Evolutionary conservation across 2,329 filamentous ascomycete genomes (phyloP).

Genomic region (Fonsecaea erecta): DNA sequence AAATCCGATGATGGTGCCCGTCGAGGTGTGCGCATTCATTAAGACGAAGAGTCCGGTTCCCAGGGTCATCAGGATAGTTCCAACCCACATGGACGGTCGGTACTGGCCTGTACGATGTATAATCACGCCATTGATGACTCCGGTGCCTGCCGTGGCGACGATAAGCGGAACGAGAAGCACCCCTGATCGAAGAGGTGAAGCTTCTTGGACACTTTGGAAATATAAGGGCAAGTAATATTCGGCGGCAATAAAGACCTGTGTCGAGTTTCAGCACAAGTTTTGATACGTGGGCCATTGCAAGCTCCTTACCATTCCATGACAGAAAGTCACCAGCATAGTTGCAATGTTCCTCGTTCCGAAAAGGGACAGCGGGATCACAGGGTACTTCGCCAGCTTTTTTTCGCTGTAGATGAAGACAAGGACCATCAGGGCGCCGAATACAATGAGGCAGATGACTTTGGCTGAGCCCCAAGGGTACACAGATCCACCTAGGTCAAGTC

Average conservation of each 20-base stretch:
- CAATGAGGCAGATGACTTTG: slow-evolving; percentile 74
- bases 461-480: slow-evolving; percentile 74
- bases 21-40: slow-evolving; percentile 50
- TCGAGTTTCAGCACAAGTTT: slow-evolving; percentile 8
- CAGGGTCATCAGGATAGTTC: slow-evolving; percentile 49
- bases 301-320: slow-evolving; percentile 32
- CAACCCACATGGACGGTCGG: slow-evolving; percentile 52
- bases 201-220: slow-evolving; percentile 69
- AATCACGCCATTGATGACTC: slow-evolving; percentile 53
- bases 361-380: slow-evolving; percentile 74
- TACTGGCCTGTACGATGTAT: slow-evolving; percentile 59
- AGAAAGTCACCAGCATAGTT: slow-evolving; percentile 41
- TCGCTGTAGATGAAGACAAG: slow-evolving; percentile 74
- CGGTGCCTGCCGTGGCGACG: slow-evolving; percentile 50
- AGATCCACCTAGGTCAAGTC: slow-evolving; percentile 81
- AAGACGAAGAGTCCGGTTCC: slow-evolving; percentile 56
- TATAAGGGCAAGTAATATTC: slow-evolving; percentile 71
- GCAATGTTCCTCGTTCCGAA: slow-evolving; percentile 66
- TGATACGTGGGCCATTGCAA: neutral
- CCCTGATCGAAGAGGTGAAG: slow-evolving; percentile 63
- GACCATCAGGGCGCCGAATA: slow-evolving; percentile 70
- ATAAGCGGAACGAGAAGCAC: slow-evolving; percentile 66
- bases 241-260: slow-evolving; percentile 31
- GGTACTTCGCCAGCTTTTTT: slow-evolving; percentile 73
- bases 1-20: slow-evolving; percentile 49